phyloP scores from a whole-genome alignment of 306 rosid genomes.

The Gastrolobium bilobum region DNA sequence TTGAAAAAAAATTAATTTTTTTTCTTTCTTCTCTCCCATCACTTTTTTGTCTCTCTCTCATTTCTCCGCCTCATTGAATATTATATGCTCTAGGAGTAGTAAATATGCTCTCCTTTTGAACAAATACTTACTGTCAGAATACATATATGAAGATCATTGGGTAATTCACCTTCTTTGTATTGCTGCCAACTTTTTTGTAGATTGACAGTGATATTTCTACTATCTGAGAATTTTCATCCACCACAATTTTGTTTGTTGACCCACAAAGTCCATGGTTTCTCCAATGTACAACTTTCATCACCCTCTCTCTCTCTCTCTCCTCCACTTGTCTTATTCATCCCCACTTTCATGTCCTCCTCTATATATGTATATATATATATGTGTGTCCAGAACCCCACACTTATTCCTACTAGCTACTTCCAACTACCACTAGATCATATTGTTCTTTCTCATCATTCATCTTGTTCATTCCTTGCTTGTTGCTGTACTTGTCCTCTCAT shows the following conservation, averaged over 20 bases:
- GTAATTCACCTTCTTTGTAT: conserved; percentile 7
- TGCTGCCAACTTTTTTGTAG: conserved; percentile 15
- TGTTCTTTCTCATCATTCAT: conserved; percentile 19
- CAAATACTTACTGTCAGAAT: neutral
- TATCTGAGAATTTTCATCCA: conserved; percentile 30
- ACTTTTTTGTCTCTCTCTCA: too few relatives aligned
- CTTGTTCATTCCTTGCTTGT: conserved; percentile 3
- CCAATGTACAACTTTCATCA: neutral
- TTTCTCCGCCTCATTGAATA: too few relatives aligned
- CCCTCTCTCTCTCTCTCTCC: neutral
- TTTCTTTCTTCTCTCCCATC: too few relatives aligned
- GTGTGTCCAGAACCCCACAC: conserved; percentile 34
- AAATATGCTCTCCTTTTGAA: too few relatives aligned
- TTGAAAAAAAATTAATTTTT: too few relatives aligned
- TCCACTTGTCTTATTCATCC: neutral
- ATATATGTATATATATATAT: too few relatives aligned
- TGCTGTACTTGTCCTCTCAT: conserved; percentile 29
- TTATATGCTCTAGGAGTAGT: too few relatives aligned
- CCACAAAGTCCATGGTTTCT: conserved; percentile 7
- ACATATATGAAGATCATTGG: neutral
- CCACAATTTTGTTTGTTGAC: conserved; percentile 40
- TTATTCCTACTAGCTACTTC: conserved; percentile 45
- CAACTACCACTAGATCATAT: conserved; percentile 37
- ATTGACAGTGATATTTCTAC: conserved; percentile 10
- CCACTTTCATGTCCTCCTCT: conserved; percentile 40